Evolutionary conservation across 768 basidiomycete species (phyloP), one percentile per base, ranked within the genome.

Genomic region (Cystobasidium ongulense): DNA sequence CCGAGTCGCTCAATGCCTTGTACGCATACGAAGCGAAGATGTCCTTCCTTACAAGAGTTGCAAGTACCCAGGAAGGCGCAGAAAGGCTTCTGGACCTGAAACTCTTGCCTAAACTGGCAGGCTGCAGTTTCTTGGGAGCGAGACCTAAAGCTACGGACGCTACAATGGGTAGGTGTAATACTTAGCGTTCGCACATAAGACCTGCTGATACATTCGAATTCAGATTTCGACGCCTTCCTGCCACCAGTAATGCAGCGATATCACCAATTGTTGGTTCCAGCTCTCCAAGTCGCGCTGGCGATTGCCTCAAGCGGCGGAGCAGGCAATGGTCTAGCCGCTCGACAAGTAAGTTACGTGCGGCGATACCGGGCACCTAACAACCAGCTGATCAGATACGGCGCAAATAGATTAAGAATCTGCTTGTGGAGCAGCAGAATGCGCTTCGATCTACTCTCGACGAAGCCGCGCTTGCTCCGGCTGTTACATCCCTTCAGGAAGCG

Each of bases 21-120:
- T 98, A 96, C 81, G 90, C 97, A 17, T 97, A 92, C 77, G 95
- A 97, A 80, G 87, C 93, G 17, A 95, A 95, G 81, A 88, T 95
- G 87, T 90, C 93, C 1, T 82, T 96, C 75, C 87, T 97, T 73
- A 86, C 89, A 31, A 86, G 91, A 35, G 86, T 96, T 82, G 87
- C 91, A 0, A 89, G 93, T 79, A 90, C 88, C 1, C 85, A 89
- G 54, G 82, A 85, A 73, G 95, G 94, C 1, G 92, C 92, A 1
- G 93, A 96, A 78, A 86, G 88, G 53, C 82, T 97, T 27, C 80
- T 96, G 4, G 91, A 92, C 72, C 85, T 87, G 0, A 89, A 90
- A 68, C 77, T 92, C 1, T 84, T 96, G 11, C 85, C 87, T 1
- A 84, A 87, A 18, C 82, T 97, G 54, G 86, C 89, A 0, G 88